Conservation (phyloP, 2,329 filamentous ascomycete genomes). For the Fusarium chlamydosporum region DNA sequence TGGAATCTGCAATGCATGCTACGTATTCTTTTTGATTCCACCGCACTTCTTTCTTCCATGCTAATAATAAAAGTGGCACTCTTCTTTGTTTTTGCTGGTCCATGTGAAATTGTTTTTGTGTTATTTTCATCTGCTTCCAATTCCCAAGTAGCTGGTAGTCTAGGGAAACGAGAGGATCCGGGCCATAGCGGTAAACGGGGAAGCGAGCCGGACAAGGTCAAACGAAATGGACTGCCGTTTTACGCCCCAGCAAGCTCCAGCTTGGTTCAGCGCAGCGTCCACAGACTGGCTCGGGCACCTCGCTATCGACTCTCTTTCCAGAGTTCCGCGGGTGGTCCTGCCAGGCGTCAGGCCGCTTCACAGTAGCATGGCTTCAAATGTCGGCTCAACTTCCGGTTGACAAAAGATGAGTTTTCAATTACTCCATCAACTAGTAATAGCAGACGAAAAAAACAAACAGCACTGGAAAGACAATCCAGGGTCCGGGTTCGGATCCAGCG, state of each 20-base stretch:
- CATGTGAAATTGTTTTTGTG: slow-evolving; percentile 41
- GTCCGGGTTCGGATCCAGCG: slow-evolving; percentile 14
- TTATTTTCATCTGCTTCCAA: slow-evolving; percentile 42
- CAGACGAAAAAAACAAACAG: slow-evolving; percentile 25
- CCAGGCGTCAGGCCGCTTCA: slow-evolving; percentile 19
- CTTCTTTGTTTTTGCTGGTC: slow-evolving; percentile 32
- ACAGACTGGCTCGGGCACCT: slow-evolving; percentile 44
- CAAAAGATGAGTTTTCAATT: slow-evolving; percentile 18
- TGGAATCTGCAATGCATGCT: slow-evolving; percentile 5
- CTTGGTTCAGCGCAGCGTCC: slow-evolving; percentile 40
- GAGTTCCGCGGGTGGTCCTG: slow-evolving; percentile 30
- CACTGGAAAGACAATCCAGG: slow-evolving; percentile 6
- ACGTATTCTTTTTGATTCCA: slow-evolving; percentile 28
- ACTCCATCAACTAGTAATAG: slow-evolving; percentile 14
- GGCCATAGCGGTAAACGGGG: slow-evolving; percentile 44
- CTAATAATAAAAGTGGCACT: slow-evolving; percentile 24
- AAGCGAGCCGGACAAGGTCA: slow-evolving; percentile 47
- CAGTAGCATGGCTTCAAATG: slow-evolving; percentile 34
- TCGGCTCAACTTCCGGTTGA: slow-evolving; percentile 38
- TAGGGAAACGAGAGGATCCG: slow-evolving; percentile 45
- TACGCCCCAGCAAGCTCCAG: slow-evolving; percentile 38
- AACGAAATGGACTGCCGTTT: slow-evolving; percentile 49
- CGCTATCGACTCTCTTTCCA: slow-evolving; percentile 41
- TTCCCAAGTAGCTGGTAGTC: slow-evolving; percentile 49
- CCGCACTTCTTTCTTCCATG: slow-evolving; percentile 27